A percentile compares a stretch with the other conserved stretches of the same genome.
These are phyloP conservation scores for Leishmania aethiopica DNA, from an alignment of 208 protist genomes.

Conservation along the genomic window DNA sequence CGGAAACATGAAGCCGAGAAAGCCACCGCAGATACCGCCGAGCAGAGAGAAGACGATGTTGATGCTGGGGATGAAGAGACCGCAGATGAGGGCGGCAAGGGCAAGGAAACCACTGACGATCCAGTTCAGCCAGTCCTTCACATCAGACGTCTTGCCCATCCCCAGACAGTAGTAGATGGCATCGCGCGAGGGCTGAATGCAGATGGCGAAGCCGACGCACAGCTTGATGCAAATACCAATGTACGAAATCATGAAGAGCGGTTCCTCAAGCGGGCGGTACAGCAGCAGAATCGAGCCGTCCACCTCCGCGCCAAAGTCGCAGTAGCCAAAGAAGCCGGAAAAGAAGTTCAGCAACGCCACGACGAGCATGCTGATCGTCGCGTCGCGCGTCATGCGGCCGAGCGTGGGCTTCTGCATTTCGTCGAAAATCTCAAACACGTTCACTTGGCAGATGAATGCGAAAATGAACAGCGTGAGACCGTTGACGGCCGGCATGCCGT, in stretches of 20 bases:
- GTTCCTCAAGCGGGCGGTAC: constrained; percentile 53
- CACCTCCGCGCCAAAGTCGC: constrained; percentile 64
- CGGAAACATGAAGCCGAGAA: constrained; percentile 82
- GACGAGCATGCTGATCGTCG: constrained; percentile 58
- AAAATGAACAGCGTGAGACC: constrained; percentile 81
- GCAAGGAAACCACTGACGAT: constrained; percentile 49
- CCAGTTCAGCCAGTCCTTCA: constrained; percentile 52
- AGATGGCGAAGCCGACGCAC: constrained; percentile 78
- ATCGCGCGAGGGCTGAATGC: constrained; percentile 74
- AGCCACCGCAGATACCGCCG: constrained; percentile 71
- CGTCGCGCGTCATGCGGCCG: constrained; percentile 50
- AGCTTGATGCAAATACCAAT: constrained; percentile 77
- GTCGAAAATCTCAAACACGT: constrained; percentile 75
- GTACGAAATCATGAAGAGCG: constrained; percentile 59
- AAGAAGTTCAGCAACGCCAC: constrained; percentile 63
- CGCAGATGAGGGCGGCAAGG: constrained; percentile 62
- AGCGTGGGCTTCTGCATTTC: constrained; percentile 65
- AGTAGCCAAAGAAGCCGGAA: constrained; percentile 79
- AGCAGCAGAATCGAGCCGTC: constrained; percentile 60
- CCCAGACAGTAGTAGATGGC: constrained; percentile 66
- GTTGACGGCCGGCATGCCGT: constrained; percentile 50
- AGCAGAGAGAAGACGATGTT: constrained; percentile 80
- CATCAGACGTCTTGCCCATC: constrained; percentile 54
- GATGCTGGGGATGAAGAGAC: constrained; percentile 80
- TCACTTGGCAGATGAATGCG: constrained; percentile 81